Percentiles rank a stretch among this genome's conserved stretches.
phyloP scores from a whole-genome alignment of 2,329 filamentous ascomycete species.

The Gaeumannomyces tritici region DNA sequence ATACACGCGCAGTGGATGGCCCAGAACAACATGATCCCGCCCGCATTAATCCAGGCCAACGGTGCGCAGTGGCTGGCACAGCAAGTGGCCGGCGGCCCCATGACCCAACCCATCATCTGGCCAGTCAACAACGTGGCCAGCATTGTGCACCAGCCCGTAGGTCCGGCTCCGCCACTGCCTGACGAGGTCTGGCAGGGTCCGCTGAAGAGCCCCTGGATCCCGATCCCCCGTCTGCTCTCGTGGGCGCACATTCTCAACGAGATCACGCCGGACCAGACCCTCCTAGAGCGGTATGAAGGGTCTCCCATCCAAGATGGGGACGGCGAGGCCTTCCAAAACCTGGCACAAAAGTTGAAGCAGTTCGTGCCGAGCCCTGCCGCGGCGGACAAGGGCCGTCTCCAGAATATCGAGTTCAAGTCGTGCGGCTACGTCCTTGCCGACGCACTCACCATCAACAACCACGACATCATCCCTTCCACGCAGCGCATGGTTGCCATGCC shows the following conservation, averaged over 20 bases:
- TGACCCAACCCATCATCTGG: background rate
- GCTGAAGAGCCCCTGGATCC: background rate
- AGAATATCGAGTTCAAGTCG: slow-evolving; percentile 42
- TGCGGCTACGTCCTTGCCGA: slow-evolving; percentile 49
- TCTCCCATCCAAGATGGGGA: background rate
- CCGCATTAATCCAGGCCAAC: background rate
- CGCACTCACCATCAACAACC: slow-evolving; percentile 23
- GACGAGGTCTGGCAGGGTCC: background rate
- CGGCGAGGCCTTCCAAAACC: background rate
- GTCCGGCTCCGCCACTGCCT: background rate
- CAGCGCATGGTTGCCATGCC: slow-evolving; percentile 9
- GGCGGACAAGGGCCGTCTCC: slow-evolving; percentile 17
- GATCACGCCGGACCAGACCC: slow-evolving; percentile 25
- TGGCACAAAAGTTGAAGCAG: background rate
- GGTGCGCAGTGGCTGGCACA: background rate
- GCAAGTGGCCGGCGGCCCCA: background rate
- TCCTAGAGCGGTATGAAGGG: background rate
- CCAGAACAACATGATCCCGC: background rate
- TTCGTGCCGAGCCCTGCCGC: background rate
- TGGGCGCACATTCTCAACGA: slow-evolving; percentile 33
- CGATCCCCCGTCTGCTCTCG: slow-evolving; percentile 20
- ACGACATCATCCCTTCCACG: slow-evolving; percentile 18
- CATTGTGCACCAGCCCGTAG: background rate
- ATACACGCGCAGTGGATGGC: background rate
- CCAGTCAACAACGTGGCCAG: background rate